These are phyloP conservation scores for Gentiana straminea DNA, from an alignment of 257 asterid genomes.

Conservation along the genomic window DNA sequence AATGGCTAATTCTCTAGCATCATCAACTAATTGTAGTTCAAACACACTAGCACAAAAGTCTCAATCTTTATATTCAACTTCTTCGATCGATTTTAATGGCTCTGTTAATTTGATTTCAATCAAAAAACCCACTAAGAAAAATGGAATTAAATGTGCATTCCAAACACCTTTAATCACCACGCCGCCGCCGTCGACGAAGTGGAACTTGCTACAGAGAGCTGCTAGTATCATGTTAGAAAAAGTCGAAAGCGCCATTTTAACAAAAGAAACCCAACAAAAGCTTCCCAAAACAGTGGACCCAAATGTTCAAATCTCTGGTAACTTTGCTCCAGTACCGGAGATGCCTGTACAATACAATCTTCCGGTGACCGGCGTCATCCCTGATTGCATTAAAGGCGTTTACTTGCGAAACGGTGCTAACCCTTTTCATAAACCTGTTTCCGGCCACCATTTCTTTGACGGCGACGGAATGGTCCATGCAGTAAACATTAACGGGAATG, in stretches of 20 bases:
- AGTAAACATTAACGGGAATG: slow-evolving; percentile 19
- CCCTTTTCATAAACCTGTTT: slow-evolving; percentile 32
- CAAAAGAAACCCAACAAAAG: slow-evolving; percentile 28
- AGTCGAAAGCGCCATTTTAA: slow-evolving; percentile 31
- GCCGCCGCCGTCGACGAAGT: slow-evolving; percentile 12
- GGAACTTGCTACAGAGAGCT: slow-evolving; percentile 38
- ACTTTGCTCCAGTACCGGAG: slow-evolving; percentile 53
- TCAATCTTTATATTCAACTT: slow-evolving; percentile 6
- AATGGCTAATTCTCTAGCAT: too few species aligned
- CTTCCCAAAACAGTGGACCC: slow-evolving; percentile 42
- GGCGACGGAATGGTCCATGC: slow-evolving; percentile 73
- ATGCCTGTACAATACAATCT: slow-evolving; percentile 43
- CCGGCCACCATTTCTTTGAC: slow-evolving; percentile 59
- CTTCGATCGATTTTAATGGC: slow-evolving; percentile 6
- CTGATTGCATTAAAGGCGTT: slow-evolving; percentile 26
- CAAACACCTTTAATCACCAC: slow-evolving; percentile 11
- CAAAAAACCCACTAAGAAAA: slow-evolving; percentile 5
- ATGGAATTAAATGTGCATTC: slow-evolving; percentile 11
- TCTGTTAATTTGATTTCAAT: slow-evolving; percentile 8
- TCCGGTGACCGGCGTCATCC: slow-evolving; percentile 39
- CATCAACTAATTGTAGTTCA: too few species aligned
- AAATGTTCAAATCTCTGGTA: slow-evolving; percentile 45
- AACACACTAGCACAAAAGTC: background rate
- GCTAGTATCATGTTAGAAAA: slow-evolving; percentile 35
- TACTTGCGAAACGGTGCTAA: slow-evolving; percentile 57